phyloP scores from a whole-genome alignment of 75 land plant genomes.

The Pseudotsuga menziesii region DNA sequence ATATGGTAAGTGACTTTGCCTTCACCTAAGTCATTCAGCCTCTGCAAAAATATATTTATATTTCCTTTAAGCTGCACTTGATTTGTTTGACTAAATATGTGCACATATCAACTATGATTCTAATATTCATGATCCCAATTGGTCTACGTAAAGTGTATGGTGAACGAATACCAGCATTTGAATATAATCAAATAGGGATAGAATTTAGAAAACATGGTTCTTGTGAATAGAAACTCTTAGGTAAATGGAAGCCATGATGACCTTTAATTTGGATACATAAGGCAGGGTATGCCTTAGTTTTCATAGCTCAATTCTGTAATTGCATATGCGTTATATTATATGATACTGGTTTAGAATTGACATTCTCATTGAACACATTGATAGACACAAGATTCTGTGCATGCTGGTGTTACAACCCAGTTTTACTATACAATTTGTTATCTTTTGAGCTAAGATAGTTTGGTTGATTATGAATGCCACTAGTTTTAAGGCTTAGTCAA shows the following conservation, averaged over 20 bases:
- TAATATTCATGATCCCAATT: neutral
- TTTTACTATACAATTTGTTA: neutral
- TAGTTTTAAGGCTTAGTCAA: neutral
- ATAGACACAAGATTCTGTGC: neutral
- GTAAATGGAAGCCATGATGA: neutral
- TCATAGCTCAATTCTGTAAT: neutral
- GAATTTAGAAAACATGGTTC: neutral
- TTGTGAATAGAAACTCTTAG: neutral
- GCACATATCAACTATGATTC: neutral
- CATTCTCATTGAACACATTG: neutral
- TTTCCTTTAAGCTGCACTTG: neutral
- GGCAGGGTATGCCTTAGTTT: neutral
- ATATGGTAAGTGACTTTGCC: constrained; percentile 45
- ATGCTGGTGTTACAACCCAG: too few species aligned
- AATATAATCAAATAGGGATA: neutral
- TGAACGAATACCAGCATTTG: neutral
- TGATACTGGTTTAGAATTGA: too few species aligned
- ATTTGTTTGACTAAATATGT: neutral
- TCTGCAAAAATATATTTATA: neutral
- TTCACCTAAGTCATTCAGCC: neutral
- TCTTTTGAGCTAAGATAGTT: neutral
- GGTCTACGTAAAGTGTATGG: neutral
- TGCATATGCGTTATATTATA: neutral
- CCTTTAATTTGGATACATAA: neutral
- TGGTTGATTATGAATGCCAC: neutral